These are phyloP conservation scores for Colletotrichum sp. DNA, from an alignment of 2,329 filamentous ascomycete species.

Conservation along the genomic window DNA sequence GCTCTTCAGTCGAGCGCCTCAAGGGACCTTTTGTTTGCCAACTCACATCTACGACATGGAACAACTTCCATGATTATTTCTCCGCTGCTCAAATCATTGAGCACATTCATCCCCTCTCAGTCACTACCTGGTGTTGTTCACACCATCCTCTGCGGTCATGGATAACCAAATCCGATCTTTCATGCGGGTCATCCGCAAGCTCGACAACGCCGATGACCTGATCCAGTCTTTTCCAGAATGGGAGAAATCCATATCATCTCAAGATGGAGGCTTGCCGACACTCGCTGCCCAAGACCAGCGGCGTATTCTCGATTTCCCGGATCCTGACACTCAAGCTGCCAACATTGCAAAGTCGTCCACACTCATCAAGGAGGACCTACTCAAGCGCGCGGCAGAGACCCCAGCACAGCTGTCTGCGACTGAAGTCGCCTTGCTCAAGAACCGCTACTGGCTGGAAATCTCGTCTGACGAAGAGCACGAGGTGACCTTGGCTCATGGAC, in stretches of 20 bases:
- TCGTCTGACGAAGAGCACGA: background rate
- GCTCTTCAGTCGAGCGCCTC: background rate
- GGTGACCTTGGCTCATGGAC: background rate
- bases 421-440: background rate
- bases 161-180: background rate
- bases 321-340: background rate
- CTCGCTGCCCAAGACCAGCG: background rate
- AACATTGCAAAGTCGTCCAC: background rate
- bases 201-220: background rate
- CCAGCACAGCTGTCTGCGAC: background rate
- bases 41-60: background rate
- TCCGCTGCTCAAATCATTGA: background rate
- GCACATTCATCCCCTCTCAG: background rate
- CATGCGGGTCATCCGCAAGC: background rate
- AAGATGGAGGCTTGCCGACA: background rate
- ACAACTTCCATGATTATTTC: background rate
- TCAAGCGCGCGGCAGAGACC: background rate
- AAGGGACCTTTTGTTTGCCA: background rate
- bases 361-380: background rate
- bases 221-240: background rate
- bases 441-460: background rate
- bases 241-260: background rate
- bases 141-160: background rate
- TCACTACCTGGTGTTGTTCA: background rate
- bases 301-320: background rate